A percentile compares a stretch with the other conserved stretches of the same genome.
phyloP scores from a whole-genome alignment of 768 basidiomycete genomes.

The Lactarius sanguifluus region DNA sequence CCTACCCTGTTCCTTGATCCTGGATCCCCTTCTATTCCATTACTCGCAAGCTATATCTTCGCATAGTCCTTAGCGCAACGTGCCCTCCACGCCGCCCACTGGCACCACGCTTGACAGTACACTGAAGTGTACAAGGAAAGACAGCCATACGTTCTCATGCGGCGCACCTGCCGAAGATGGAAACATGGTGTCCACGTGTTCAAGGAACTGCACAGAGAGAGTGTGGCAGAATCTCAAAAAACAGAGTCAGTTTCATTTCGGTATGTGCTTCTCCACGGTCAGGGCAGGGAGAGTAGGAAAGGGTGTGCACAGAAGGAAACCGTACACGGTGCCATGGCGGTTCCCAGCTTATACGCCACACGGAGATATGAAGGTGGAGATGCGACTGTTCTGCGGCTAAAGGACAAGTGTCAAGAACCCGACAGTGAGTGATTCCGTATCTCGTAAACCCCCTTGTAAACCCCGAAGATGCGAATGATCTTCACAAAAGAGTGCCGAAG shows the following conservation, averaged over 20 bases:
- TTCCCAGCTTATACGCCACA: conserved; percentile 87
- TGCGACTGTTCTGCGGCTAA: too few relatives aligned
- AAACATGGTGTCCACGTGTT: conserved; percentile 51
- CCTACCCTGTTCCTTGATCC: too few relatives aligned
- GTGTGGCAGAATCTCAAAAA: conserved; percentile 65
- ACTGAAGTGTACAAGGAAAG: conserved; percentile 74
- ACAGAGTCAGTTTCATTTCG: conserved; percentile 81
- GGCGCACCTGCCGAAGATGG: conserved; percentile 57
- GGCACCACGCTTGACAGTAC: conserved; percentile 57
- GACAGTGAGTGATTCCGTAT: too few relatives aligned
- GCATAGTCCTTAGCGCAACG: conserved; percentile 54
- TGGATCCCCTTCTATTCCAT: too few relatives aligned
- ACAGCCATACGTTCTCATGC: conserved; percentile 68
- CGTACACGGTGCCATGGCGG: conserved; percentile 71
- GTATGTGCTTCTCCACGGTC: conserved; percentile 57
- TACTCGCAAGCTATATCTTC: too few relatives aligned
- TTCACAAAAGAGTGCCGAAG: too few relatives aligned
- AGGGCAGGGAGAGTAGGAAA: neutral
- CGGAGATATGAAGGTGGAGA: too few relatives aligned
- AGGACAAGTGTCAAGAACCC: too few relatives aligned
- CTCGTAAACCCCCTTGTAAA: too few relatives aligned
- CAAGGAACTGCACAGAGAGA: conserved; percentile 65
- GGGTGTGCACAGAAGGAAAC: conserved; percentile 17
- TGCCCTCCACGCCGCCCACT: conserved; percentile 46
- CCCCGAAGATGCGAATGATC: too few relatives aligned